phyloP scores from a whole-genome alignment of 2,329 filamentous ascomycete species.

The Phaeosphaeriaceae sp. region DNA sequence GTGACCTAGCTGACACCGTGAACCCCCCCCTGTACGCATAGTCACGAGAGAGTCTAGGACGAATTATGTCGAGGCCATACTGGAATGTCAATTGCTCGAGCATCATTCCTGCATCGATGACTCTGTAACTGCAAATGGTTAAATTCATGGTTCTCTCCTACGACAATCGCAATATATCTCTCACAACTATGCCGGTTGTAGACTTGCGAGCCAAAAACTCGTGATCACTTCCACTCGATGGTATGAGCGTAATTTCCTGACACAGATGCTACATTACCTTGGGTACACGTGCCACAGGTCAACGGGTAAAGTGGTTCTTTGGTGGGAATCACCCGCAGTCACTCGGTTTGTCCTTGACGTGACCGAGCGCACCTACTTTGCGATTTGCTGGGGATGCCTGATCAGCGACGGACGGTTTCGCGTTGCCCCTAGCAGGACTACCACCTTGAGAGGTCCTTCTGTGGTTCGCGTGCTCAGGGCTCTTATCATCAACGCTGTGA shows the following conservation, averaged over 20 bases:
- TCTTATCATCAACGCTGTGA: constrained; percentile 24
- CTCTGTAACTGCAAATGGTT: background rate
- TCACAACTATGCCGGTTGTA: background rate
- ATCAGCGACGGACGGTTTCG: constrained; percentile 8
- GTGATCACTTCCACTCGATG: background rate
- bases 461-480: constrained; percentile 22
- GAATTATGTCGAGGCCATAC: background rate
- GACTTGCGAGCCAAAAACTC: background rate
- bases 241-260: constrained; percentile 1
- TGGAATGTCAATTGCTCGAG: background rate
- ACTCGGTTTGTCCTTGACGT: constrained; percentile 6
- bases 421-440: constrained; percentile 9
- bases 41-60: background rate
- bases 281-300: background rate
- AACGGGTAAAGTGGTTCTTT: constrained; percentile 1
- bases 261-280: background rate
- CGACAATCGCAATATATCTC: background rate
- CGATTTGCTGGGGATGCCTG: constrained; percentile 4
- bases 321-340: background rate
- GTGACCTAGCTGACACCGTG: background rate
- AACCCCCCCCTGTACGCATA: background rate
- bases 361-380: background rate
- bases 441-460: constrained; percentile 4
- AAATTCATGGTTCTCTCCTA: background rate
- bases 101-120: background rate